Base-by-base conservation (phyloP, 176 grass and related monocot species). In the Oryza australiensis region DNA sequence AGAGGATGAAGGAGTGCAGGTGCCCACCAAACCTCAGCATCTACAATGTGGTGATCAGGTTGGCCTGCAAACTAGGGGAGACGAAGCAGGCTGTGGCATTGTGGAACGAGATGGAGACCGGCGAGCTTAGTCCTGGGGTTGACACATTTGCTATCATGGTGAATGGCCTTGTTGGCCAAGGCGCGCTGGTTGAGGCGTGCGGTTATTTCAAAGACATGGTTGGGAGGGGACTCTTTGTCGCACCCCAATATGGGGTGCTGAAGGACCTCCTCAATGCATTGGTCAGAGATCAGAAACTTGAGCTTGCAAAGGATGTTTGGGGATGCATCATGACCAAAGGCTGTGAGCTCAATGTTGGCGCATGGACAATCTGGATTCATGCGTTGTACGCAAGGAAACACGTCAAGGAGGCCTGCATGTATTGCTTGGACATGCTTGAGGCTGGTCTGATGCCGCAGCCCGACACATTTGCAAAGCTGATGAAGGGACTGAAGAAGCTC, bases 281-380 rank as follows among this genome's bases (percentile, higher is more conserved):
- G 18, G 69, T 98, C 26, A 87, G 93, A 74, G 88, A 88, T 84
- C 87, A 83, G 43, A 98, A 98, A 73, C 86, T 93, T 2, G 92
- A 98, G 79, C 86, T 98, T 75, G 92, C 95, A 8, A 93, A 91
- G 78, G 95, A 98, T 65, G 77, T 98, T 75, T 98, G 95, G 95
- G 74, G 73, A 80, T 95, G 84, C 77, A 91, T 98, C 40, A 6
- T 85, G 80, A 91, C 48, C 78, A 98, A 81, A 85, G 88, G 86
- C 9, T 95, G 95, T 63, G 92, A 98, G 69, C 81, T 98, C 11
- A 95, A 98, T 83, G 93, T 93, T 42, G 84, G 82, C 73, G 85
- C 92, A 57, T 95, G 95, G 95, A 95, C 95, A 55, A 95, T 98
- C 63, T 98, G 92, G 95, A 91, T 98, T 34, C 95, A 98, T 88